Evolutionary conservation across 257 asterid species (phyloP).

Genomic region (Solanum infundibuliforme): DNA sequence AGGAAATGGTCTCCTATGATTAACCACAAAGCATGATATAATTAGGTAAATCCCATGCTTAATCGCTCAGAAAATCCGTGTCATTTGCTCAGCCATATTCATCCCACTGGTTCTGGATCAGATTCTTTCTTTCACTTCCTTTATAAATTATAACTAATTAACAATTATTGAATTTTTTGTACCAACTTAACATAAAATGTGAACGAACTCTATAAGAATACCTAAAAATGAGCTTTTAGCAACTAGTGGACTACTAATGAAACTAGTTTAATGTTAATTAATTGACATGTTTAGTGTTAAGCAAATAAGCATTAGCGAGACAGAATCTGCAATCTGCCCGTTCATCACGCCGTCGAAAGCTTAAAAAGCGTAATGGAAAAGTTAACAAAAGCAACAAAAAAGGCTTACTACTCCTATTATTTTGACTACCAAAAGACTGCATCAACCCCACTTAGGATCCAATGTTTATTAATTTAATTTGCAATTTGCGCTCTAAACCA

Average conservation of each 20-base stretch:
- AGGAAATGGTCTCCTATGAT: background rate
- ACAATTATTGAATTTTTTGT: background rate
- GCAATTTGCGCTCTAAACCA: background rate
- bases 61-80: background rate
- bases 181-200: background rate
- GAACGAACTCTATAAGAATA: background rate
- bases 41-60: background rate
- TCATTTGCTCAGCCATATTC: background rate
- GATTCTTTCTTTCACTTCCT: background rate
- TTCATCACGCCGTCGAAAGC: constrained; percentile 3
- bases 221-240: background rate
- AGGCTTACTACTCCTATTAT: background rate
- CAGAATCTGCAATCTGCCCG: background rate
- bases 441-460: background rate
- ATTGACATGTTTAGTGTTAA: background rate
- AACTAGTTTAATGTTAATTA: background rate
- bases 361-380: background rate
- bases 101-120: background rate
- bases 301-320: background rate
- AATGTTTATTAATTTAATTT: background rate
- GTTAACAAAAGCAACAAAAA: background rate
- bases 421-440: background rate
- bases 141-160: too few relatives aligned
- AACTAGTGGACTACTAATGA: background rate
- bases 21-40: background rate